Conservation (phyloP, 202 grass and related monocot genomes). For the Schoenoplectus tabernaemontani region DNA sequence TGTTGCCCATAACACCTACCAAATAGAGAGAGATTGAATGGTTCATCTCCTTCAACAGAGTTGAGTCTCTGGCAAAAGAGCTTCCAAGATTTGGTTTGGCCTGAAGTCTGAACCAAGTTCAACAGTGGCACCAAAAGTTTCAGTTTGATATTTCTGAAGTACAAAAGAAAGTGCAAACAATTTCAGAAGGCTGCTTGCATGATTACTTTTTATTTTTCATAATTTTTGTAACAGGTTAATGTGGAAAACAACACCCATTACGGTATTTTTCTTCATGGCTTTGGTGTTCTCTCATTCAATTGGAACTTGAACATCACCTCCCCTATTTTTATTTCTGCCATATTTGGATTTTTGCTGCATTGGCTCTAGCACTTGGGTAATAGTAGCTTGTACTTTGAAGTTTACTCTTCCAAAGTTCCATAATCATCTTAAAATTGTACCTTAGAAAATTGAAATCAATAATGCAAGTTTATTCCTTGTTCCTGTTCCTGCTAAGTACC, state of each 20-base stretch:
- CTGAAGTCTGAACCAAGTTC: too few species aligned
- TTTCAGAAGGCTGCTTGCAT: background rate
- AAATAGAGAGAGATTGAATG: background rate
- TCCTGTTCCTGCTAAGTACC: background rate
- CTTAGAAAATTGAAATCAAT: background rate
- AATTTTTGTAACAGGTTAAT: conserved; percentile 67
- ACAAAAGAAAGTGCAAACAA: background rate
- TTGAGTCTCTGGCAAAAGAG: background rate
- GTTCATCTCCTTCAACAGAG: background rate
- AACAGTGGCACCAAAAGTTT: too few species aligned
- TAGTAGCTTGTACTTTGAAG: background rate
- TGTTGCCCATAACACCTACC: conserved; percentile 23
- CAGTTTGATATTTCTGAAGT: too few species aligned
- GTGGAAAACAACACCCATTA: conserved; percentile 97
- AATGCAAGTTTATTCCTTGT: background rate
- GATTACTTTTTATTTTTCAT: background rate
- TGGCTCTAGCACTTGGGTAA: conserved; percentile 98
- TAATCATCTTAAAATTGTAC: background rate
- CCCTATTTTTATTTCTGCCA: conserved; percentile 61
- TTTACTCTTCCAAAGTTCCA: background rate
- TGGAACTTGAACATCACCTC: conserved; percentile 63
- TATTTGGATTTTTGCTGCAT: conserved; percentile 97
- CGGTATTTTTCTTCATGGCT: conserved; percentile 88
- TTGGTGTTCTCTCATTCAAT: conserved; percentile 67
- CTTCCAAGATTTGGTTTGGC: too few species aligned